Conservation (phyloP, 805 yeast species). For the Pichia scutulata region DNA sequence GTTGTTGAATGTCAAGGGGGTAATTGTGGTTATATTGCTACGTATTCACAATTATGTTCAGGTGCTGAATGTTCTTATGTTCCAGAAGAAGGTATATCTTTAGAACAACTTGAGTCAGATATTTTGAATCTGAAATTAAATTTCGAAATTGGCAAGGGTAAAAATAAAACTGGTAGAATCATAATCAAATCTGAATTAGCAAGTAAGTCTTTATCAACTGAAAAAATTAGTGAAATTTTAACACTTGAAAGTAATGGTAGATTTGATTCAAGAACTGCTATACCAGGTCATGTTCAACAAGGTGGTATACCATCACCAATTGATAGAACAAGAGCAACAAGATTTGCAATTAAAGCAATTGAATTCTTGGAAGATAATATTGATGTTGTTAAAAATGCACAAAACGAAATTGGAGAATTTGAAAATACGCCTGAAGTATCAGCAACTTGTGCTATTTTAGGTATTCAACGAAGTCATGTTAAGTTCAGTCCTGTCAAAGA, state of each 20-base stretch:
- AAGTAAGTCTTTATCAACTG: constrained; percentile 58
- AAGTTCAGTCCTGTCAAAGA: constrained; percentile 65
- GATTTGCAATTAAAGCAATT: constrained; percentile 63
- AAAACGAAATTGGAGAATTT: constrained; percentile 27
- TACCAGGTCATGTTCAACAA: constrained; percentile 85
- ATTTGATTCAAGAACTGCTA: constrained; percentile 72
- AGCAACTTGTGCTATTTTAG: constrained; percentile 72
- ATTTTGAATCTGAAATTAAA: constrained; percentile 51
- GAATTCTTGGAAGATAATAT: constrained; percentile 50
- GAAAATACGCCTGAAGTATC: constrained; percentile 22
- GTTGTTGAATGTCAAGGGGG: constrained; percentile 86
- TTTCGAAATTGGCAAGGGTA: constrained; percentile 56
- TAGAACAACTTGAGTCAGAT: constrained; percentile 58
- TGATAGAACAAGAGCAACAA: constrained; percentile 68
- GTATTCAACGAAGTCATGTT: constrained; percentile 71
- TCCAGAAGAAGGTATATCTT: constrained; percentile 61
- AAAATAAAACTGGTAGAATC: constrained; percentile 61
- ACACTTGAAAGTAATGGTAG: constrained; percentile 54
- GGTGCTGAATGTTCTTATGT: constrained; percentile 73
- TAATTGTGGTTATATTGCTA: constrained; percentile 71
- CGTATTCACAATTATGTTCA: constrained; percentile 56
- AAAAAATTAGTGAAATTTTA: constrained; percentile 63
- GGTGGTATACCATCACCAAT: constrained; percentile 73
- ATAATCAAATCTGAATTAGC: constrained; percentile 62
- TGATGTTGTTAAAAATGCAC: constrained; percentile 14